Evolutionary conservation across 768 basidiomycete species (phyloP).

Genomic region (Mycena albidolilacea): DNA sequence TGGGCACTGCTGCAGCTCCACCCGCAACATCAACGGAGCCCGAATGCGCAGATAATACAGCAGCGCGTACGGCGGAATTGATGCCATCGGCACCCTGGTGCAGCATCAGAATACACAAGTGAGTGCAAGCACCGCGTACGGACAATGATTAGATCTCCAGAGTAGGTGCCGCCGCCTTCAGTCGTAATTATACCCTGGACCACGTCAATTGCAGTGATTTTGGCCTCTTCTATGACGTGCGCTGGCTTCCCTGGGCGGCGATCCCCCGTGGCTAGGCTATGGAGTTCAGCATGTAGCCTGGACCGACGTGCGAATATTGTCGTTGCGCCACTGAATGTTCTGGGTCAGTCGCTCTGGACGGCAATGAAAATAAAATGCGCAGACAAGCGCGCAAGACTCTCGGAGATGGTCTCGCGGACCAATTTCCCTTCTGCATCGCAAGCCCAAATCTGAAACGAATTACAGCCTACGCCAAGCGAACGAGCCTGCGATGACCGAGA

Average conservation of each 20-base stretch:
- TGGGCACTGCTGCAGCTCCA: slow-evolving; percentile 31
- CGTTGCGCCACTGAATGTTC: slow-evolving; percentile 20
- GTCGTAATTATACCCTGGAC: slow-evolving; percentile 27
- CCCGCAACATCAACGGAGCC: slow-evolving; percentile 19
- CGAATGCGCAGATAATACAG: slow-evolving; percentile 21
- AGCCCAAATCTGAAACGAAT: slow-evolving; percentile 21
- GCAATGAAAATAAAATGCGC: background rate
- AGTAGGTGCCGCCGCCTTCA: slow-evolving; percentile 27
- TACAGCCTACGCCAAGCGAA: no score
- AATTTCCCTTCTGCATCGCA: slow-evolving; percentile 22
- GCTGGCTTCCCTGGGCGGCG: slow-evolving; percentile 32
- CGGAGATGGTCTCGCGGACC: slow-evolving; percentile 5
- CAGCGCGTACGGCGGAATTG: slow-evolving; percentile 38
- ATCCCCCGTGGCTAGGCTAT: slow-evolving; percentile 25
- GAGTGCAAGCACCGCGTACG: slow-evolving; percentile 22
- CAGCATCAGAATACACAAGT: slow-evolving; percentile 5
- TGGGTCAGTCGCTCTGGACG: background rate
- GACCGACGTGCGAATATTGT: slow-evolving; percentile 37
- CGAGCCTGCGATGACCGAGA: background rate
- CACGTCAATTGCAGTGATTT: slow-evolving; percentile 32
- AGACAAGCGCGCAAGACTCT: slow-evolving; percentile 31
- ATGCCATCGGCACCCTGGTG: slow-evolving; percentile 37
- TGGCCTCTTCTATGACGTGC: slow-evolving; percentile 32
- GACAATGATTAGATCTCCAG: slow-evolving; percentile 34
- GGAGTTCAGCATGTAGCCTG: slow-evolving; percentile 33